Evolutionary conservation across 768 basidiomycete genomes (phyloP), one percentile per base, ranked within the genome.

Genomic region (Mycena pura): DNA sequence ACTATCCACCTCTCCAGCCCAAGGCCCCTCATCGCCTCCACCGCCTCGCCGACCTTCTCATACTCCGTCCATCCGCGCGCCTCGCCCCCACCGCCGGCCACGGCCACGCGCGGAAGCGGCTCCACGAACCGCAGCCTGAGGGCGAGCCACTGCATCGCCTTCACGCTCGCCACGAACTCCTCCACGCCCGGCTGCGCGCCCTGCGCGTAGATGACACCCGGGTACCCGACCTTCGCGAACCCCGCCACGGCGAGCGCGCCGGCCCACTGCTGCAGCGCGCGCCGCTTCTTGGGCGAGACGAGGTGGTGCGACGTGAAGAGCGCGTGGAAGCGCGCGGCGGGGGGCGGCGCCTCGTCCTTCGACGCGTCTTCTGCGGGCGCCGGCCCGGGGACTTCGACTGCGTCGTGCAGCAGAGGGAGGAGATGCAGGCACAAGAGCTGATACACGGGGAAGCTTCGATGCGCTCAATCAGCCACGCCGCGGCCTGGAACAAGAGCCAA

Each of bases 121-220:
- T 89, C 87, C 19, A 86, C 69, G 66, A 90, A 88, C 22, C 90
- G 73, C 6, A 89, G 73, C 54, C 82, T 79, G 62, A 92, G 72
- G 10, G 90, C 90, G 0, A 92, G 76, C 91, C 91, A 92, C 67
- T 91, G 88, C 90, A 91, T 90, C 19, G 78, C 81, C 69, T 88
- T 90, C 54, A 92, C 82, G 50, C 87, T 88, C 19, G 70, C 74
- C 1, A 89, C 83, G 64, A 91, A 91, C 64, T 87, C 85, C 66
- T 87, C 82, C 13, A 91, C 76, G 45, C 82, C 74, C 8, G 78
- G 73, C 40, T 77, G 76, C 19, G 66, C 65, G 8, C 90, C 90
- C 69, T 86, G 78, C n/a, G 82, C 86, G 55, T 91, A 93, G 41
- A 93, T 89, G 43, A 91, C 78, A 5, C 90, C 90, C 13, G 91